Evolutionary conservation across 345 rosid genomes (phyloP).

Genomic region (sweet orange (Citrus sinensis)): DNA sequence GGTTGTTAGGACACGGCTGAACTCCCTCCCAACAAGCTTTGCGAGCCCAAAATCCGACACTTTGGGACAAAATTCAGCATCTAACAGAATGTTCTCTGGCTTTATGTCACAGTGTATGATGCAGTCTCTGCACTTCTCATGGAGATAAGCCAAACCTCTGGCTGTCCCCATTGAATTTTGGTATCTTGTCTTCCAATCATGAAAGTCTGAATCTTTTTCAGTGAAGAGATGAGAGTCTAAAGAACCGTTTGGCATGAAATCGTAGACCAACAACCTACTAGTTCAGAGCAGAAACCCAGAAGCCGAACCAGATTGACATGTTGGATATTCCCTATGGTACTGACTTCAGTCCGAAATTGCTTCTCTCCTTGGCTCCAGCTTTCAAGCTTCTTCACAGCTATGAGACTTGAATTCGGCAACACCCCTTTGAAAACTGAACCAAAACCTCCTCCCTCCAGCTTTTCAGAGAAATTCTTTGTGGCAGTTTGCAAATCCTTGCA

Average conservation of each 20-base stretch:
- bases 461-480: constrained; percentile 72
- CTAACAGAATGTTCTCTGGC: constrained; percentile 78
- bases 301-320: constrained; percentile 78
- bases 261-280: constrained; percentile 62
- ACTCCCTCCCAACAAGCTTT: constrained; percentile 78
- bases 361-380: constrained; percentile 79
- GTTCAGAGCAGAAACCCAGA: constrained; percentile 79
- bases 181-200: constrained; percentile 65
- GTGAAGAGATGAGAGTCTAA: constrained; percentile 57
- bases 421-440: constrained; percentile 84
- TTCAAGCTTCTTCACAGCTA: constrained; percentile 87
- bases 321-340: constrained; percentile 74
- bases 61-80: constrained; percentile 19
- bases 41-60: constrained; percentile 84
- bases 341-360: constrained; percentile 80
- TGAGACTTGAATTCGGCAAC: constrained; percentile 53
- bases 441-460: constrained; percentile 81
- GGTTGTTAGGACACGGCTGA: constrained; percentile 78
- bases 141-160: constrained; percentile 80
- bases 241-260: constrained; percentile 79
- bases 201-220: constrained; percentile 18
- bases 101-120: constrained; percentile 92
- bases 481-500: constrained; percentile 64
- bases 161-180: constrained; percentile 69
- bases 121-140: constrained; percentile 80